Percentiles rank a stretch among this genome's conserved stretches.
These are phyloP conservation scores for Dactylellina drechsleri DNA, from an alignment of 2,329 filamentous ascomycete genomes.

Conservation along the genomic window DNA sequence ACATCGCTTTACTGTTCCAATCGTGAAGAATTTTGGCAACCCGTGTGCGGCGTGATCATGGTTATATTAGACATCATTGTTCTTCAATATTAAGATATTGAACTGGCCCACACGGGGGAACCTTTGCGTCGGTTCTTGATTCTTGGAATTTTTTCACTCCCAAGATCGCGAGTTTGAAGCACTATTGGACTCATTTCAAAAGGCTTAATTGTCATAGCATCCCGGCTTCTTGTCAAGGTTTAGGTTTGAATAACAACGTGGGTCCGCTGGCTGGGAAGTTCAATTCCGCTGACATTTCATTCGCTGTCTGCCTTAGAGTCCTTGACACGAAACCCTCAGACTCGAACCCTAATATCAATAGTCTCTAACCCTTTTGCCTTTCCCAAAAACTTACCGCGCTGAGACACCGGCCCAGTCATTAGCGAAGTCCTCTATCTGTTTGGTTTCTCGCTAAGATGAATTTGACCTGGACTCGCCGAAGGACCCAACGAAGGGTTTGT, in stretches of 20 bases:
- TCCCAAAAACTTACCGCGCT: constrained; percentile 30
- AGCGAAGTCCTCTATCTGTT: constrained; percentile 26
- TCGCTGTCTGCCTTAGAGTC: constrained; percentile 16
- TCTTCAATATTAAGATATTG: constrained; percentile 25
- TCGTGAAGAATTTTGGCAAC: background rate
- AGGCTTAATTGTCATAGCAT: constrained; percentile 33
- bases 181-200: constrained; percentile 11
- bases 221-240: constrained; percentile 46
- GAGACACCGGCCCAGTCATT: constrained; percentile 39
- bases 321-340: constrained; percentile 37
- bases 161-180: constrained; percentile 32
- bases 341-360: constrained; percentile 37
- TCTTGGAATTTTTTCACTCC: constrained; percentile 28
- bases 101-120: constrained; percentile 21
- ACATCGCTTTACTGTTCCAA: constrained; percentile 2
- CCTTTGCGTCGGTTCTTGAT: constrained; percentile 38
- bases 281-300: constrained; percentile 40
- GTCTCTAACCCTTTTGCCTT: background rate
- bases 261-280: constrained; percentile 38
- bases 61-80: constrained; percentile 28
- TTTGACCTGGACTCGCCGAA: constrained; percentile 34
- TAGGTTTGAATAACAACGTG: constrained; percentile 39
- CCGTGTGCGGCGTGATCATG: background rate
- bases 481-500: constrained; percentile 54
- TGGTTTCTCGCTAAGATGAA: constrained; percentile 6